These are phyloP conservation scores for Plantago major DNA, from an alignment of 257 asterid genomes.

Conservation along the genomic window DNA sequence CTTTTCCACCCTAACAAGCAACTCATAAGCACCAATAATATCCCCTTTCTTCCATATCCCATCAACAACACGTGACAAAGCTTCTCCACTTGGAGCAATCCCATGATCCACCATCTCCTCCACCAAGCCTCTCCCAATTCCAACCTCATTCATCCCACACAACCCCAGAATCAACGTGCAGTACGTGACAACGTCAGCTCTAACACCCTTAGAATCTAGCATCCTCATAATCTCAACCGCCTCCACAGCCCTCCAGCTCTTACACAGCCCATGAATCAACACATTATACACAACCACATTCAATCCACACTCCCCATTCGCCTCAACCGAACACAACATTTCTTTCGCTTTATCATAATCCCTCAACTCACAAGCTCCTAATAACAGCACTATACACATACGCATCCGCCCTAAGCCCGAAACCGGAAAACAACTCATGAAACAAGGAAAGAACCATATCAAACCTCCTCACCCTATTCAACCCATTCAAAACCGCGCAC, in stretches of 20 bases:
- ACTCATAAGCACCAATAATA: conserved; percentile 42
- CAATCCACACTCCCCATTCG: conserved; percentile 36
- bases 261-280: conserved; percentile 85
- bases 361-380: conserved; percentile 62
- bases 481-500: conserved; percentile 58
- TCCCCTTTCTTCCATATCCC: conserved; percentile 69
- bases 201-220: conserved; percentile 42
- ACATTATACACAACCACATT: conserved; percentile 68
- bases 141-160: conserved; percentile 50
- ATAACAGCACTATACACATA: conserved; percentile 57
- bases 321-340: conserved; percentile 48
- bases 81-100: conserved; percentile 68
- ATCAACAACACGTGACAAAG: conserved; percentile 73
- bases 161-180: conserved; percentile 64
- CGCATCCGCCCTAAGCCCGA: conserved; percentile 44
- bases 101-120: conserved; percentile 65
- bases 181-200: conserved; percentile 67
- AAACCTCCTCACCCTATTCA: conserved; percentile 54
- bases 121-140: conserved; percentile 47
- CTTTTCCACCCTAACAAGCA: conserved; percentile 49
- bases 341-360: conserved; percentile 60
- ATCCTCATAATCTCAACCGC: conserved; percentile 64
- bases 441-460: conserved; percentile 59
- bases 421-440: conserved; percentile 40
- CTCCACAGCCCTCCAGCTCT: conserved; percentile 52